Base-by-base conservation (phyloP, 2,329 filamentous ascomycete genomes). In the Aureobasidium sp. region DNA sequence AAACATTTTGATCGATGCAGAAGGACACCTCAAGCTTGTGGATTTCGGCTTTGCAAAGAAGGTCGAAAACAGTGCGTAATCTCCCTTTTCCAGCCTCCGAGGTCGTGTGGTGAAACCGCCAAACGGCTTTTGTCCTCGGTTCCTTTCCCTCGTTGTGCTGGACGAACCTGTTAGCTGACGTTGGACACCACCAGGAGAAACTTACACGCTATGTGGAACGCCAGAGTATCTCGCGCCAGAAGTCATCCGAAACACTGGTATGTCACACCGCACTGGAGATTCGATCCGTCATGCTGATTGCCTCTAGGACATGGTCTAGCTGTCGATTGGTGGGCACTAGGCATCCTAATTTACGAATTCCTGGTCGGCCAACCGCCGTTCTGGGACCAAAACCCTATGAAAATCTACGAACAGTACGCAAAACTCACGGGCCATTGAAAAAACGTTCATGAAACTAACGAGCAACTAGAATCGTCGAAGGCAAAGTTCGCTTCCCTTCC, bases 21-120 rank as follows among this genome's bases (percentile, higher is more conserved):
- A 90, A 36, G 89, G 89, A 2, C 89, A 93, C 74, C 85, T 93
- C 68, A 91, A 90, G 74, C 79, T 93, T 53, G 89, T 93, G 5
- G 89, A 93, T 74, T 93, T 93, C 77, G 89, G 89, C 12, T 93
- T 93, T 71, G 89, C 89, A 48, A 93, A 93, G 79, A 84, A 88
- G 65, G 80, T 93, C 27, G 87, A 88, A 37, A 79, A 81, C 65
- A 76, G 80, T 82, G 70, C 70, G 57, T 58, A 25, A 44, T 57
- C 15, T 49, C 25, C 34, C 44, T 17, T 31, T 20, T 25, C 45
- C 11, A 39, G 12, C 31, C 8, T 22, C 12, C 6, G 12, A 5
- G 37, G 20, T 44, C 22, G 31, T 31, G 59, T 41, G 44, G 25
- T 29, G 14, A 29, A 51, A 29, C 34, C 5, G 36, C 41, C 44